These are phyloP conservation scores for Penicillium hordei DNA, from an alignment of 2,329 filamentous ascomycete genomes.

Conservation along the genomic window DNA sequence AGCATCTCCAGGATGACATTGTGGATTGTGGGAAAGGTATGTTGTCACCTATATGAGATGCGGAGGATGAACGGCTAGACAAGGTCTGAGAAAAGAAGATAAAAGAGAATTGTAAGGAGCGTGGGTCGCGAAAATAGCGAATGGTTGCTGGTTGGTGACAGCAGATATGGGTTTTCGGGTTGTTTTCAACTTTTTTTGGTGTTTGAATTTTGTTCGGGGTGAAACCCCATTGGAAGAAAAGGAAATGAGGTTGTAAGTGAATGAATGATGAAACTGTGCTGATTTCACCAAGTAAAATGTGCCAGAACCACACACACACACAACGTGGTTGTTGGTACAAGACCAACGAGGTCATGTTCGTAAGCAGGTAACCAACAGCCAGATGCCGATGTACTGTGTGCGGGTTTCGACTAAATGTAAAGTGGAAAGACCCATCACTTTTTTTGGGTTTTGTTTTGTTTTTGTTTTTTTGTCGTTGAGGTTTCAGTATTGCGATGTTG, in stretches of 20 bases:
- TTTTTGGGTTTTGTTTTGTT: not conserved
- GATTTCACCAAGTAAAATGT: slow-evolving; percentile 9
- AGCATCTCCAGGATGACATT: not conserved
- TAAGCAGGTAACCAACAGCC: not conserved
- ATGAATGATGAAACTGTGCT: slow-evolving; percentile 9
- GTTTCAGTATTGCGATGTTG: slow-evolving; percentile 14
- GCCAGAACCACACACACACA: not conserved
- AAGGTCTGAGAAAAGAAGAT: slow-evolving; percentile 13
- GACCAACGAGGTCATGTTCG: not conserved
- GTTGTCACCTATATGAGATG: not conserved
- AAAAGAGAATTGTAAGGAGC: slow-evolving; percentile 20
- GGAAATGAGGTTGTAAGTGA: slow-evolving; percentile 14
- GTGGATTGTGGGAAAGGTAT: not conserved
- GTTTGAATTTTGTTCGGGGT: not conserved
- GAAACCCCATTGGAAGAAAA: slow-evolving; percentile 6
- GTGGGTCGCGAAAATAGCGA: slow-evolving; percentile 15
- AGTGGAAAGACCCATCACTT: slow-evolving; percentile 22
- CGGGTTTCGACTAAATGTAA: slow-evolving; percentile 6
- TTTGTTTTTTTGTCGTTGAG: slow-evolving; percentile 20
- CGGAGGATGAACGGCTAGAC: slow-evolving; percentile 10
- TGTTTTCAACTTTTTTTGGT: slow-evolving; percentile 1
- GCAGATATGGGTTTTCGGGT: slow-evolving; percentile 2
- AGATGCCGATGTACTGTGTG: not conserved
- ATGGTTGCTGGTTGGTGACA: not conserved
- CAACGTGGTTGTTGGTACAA: not conserved